Percentiles rank a stretch among this genome's conserved stretches.
phyloP scores from a whole-genome alignment of 768 basidiomycete genomes.

The Hericium rajendrae region DNA sequence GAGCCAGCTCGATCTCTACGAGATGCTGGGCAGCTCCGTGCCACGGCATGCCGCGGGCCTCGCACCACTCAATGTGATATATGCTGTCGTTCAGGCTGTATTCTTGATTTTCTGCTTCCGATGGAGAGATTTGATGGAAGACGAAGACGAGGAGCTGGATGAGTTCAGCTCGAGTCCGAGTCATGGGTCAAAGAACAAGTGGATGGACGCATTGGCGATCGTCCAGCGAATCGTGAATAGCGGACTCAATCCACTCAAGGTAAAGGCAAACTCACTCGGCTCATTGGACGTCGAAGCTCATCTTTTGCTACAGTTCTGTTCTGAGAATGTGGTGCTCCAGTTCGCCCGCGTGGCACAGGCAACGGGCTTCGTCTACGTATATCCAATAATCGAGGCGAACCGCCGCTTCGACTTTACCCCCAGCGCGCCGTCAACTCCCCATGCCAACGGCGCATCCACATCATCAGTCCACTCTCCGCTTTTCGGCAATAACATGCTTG shows the following conservation, averaged over 20 bases:
- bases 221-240: conserved; percentile 75
- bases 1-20: conserved; percentile 64
- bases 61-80: conserved; percentile 66
- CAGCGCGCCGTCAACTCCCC: conserved; percentile 8
- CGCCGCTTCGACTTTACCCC: conserved; percentile 47
- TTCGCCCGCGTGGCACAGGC: conserved; percentile 90
- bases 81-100: conserved; percentile 84
- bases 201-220: conserved; percentile 76
- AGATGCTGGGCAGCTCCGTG: conserved; percentile 25
- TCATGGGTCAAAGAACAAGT: conserved; percentile 40
- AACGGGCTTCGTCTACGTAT: conserved; percentile 90
- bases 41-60: conserved; percentile 25
- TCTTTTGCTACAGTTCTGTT: conserved; percentile 56
- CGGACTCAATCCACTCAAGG: conserved; percentile 84
- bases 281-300: background rate
- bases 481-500: conserved; percentile 21
- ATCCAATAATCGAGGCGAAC: conserved; percentile 86
- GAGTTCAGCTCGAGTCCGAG: conserved; percentile 20
- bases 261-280: conserved; percentile 20
- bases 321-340: conserved; percentile 80
- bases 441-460: background rate
- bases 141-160: conserved; percentile 35
- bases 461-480: conserved; percentile 2
- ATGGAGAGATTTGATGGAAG: conserved; percentile 78
- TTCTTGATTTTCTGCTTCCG: conserved; percentile 98